These are phyloP conservation scores for Hirsutella rhossiliensis DNA, from an alignment of 2,329 filamentous ascomycete species.

Conservation along the genomic window DNA sequence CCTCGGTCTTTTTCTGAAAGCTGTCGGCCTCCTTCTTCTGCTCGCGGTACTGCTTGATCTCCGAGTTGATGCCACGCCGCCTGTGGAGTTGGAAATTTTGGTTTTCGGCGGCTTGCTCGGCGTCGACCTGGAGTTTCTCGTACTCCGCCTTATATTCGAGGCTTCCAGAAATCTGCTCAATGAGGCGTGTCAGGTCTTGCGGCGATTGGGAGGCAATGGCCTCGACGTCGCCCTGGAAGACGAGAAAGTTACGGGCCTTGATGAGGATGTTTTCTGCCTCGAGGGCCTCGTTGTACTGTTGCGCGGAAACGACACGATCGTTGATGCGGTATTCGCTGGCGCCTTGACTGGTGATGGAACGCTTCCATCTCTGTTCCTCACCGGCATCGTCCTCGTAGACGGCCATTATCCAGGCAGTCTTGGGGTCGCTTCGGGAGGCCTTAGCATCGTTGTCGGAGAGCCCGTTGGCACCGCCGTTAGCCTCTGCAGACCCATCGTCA, in stretches of 20 bases:
- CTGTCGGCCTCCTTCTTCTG: conserved; percentile 93
- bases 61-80: conserved; percentile 87
- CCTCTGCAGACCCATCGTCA: conserved; percentile 66
- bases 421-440: conserved; percentile 69
- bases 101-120: conserved; percentile 78
- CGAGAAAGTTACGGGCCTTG: conserved; percentile 93
- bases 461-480: conserved; percentile 51
- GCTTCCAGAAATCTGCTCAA: conserved; percentile 96
- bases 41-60: conserved; percentile 95
- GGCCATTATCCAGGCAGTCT: conserved; percentile 97
- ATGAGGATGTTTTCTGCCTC: conserved; percentile 95
- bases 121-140: conserved; percentile 75
- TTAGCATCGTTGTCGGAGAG: conserved; percentile 49
- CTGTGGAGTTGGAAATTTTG: conserved; percentile 81
- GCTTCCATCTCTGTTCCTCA: conserved; percentile 92
- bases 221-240: conserved; percentile 97
- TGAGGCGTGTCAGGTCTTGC: conserved; percentile 81
- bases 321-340: conserved; percentile 97
- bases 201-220: conserved; percentile 92
- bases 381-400: conserved; percentile 97
- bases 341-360: conserved; percentile 78
- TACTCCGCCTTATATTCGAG: conserved; percentile 92
- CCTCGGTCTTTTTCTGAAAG: conserved; percentile 80
- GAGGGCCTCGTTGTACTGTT: conserved; percentile 85
- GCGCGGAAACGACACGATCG: conserved; percentile 74